Evolutionary conservation across 306 rosid genomes (phyloP), one percentile per base, ranked within the genome.

Genomic region (Fragaria ananassa): DNA sequence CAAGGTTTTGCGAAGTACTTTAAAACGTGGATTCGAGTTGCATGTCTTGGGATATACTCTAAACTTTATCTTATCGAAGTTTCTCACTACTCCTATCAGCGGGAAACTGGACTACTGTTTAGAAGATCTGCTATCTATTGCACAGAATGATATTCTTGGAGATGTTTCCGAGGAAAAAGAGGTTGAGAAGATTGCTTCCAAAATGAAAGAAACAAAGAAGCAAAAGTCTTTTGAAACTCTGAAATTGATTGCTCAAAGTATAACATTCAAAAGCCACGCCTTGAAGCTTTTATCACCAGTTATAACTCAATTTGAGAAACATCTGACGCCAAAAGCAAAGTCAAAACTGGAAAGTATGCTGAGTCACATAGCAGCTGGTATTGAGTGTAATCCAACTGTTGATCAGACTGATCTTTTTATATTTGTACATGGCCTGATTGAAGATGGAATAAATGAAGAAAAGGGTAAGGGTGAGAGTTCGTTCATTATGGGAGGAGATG

Each of bases 131-230:
- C 91, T 95, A 83, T 80, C 83, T 77, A 76, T 95, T 45, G 87
- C 86, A 42, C 93, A 90, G 86, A 89, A 85, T 51, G 98, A 95
- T 78, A 87, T 95, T 87, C 86, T 90, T 72, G 97, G 98, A 71
- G 93, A 87, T 31, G 96, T 95, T 88, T 85, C 97, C 7, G 96
- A 95, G 77, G 93, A 95, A 79, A 95, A 95, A 82, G 98, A 92
- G 60, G 98, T 95, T 70, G 96, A 90, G 76, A 89, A 90, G 88
- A 86, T 92, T 81, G 98, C 98, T 82, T 80, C 96, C 7, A 95
- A 95, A 86, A 95, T 92, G 97, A 95, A 95, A 86, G 98, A 95
- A 83, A 95, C 97, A 56, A 87, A 75, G 87, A 86, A 60, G 77
- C 83, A 85, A 56, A 90, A 84, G 85, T 95, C 98, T 14, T 89